Base-by-base conservation (phyloP, 164 flowering plant species). In the Pachysandra terminalis region DNA sequence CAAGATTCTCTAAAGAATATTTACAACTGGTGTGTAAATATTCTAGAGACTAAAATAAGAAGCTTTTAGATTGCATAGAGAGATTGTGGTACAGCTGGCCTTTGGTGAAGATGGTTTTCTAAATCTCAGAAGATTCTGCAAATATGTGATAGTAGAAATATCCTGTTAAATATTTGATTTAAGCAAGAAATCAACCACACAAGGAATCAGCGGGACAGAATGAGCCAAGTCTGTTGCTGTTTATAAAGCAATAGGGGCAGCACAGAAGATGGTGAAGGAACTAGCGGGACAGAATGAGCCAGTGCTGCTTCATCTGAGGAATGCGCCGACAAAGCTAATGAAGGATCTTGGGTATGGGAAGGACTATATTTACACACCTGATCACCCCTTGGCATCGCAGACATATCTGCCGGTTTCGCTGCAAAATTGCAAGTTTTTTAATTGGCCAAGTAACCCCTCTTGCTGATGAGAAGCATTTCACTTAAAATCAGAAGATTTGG, bases 261-360 rank as follows among this genome's bases (percentile, higher is more conserved):
- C 96, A 8, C 80, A 81, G 79, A 75, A 81, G 76, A 87, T 72
- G 19, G 93, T 90, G 63, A 85, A 68, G 75, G 93, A 90, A n/a
- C 86, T 93, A 8, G 82, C 71, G 27, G 98, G 93, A 48, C 91
- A 86, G 82, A 93, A 90, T 70, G 98, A 93, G 64, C 85, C 85
- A 19, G 98, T 90, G 61, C 98, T 96, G 27, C 76, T 93, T 9
- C 96, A 90, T 81, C 71, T 93, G 70, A 85, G 98, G 75, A 93
- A 93, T 73, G 97, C 97, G 6, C 93, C 98, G 0, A 93, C 98
- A 13, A 90, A 89, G 78, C 74, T 93, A 28, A 93, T 93, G 98
- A 87, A 85, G 73, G 96, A 90, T 3, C 52, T 93, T 70, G 96
- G 95, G 17, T 93, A 93, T 73, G 91, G 84, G 7, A 81, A 89